Evolutionary conservation across 305 asterid genomes (phyloP), one percentile per base, ranked within the genome.

Genomic region (Rubia tinctorum): DNA sequence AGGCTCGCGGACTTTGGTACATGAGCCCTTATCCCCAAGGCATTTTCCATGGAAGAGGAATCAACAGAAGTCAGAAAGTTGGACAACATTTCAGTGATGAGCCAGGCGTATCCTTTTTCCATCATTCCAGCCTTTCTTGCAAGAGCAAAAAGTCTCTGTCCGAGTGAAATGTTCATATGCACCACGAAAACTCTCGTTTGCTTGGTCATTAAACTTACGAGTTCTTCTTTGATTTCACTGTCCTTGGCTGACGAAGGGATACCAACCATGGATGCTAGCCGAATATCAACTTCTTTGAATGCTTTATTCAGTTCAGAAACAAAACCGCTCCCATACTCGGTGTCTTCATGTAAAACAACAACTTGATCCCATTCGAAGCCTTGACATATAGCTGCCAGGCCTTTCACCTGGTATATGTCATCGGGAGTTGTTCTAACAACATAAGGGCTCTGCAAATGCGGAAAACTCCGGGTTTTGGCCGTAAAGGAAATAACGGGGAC

Each of bases 91-190:
- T 81, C 88, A 18, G 90, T 82, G 20, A 84, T 62, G 4, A 90
- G 66, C 96, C 96, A 90, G 3, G 89, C 95, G 40, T 82, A 84
- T 8, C 85, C 95, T 80, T 82, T 83, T 39, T 73, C 87, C 88
- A 87, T 88, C 72, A 86, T 68, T 49, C 88, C 85, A 0, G 68
- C 77, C 6, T 23, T 61, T 71, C 86, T 79, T 0, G 93, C 95
- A 5, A 84, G 83, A 58, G 61, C 40, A 76, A 90, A 88, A 14
- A 90, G 59, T 42, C 88, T 81, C 23, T 45, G 74, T 51, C 91
- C 97, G 12, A 88, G 87, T 2, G 73, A 69, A 14, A 87, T 77
- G 40, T 69, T 82, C 86, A 83, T 80, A 82, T 89, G 95, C 66
- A 87, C 97, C 42, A 90, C 2, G 69, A 89, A 83, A 5, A 85